phyloP scores from a whole-genome alignment of 768 basidiomycete genomes.

The Amanita polypyramis region DNA sequence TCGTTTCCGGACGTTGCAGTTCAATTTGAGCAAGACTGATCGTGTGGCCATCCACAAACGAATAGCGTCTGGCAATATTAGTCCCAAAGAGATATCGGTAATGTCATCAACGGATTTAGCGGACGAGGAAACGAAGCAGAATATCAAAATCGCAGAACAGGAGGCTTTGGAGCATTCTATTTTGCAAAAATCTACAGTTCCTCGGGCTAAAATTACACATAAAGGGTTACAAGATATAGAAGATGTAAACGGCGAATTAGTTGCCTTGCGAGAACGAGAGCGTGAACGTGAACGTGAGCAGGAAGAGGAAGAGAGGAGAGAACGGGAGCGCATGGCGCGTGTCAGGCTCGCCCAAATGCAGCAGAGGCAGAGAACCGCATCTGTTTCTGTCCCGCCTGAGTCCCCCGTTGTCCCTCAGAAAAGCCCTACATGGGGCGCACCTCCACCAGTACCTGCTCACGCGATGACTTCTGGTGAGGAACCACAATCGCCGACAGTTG shows the following conservation, averaged over 20 bases:
- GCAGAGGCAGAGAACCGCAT: conserved; percentile 36
- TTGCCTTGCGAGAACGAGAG: conserved; percentile 38
- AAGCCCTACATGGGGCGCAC: conserved; percentile 49
- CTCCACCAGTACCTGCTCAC: conserved; percentile 45
- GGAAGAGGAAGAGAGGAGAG: conserved; percentile 61
- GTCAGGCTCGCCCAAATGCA: conserved; percentile 35
- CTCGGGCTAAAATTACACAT: conserved; percentile 79
- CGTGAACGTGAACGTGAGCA: conserved; percentile 49
- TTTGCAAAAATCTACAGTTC: conserved; percentile 55
- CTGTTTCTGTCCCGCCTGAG: conserved; percentile 64
- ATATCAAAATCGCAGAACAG: conserved; percentile 73
- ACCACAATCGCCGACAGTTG: not conserved
- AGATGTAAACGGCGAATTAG: conserved; percentile 44
- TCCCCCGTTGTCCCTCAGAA: conserved; percentile 44
- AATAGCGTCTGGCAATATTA: conserved; percentile 57
- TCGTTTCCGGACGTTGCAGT: conserved; percentile 83
- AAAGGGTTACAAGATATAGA: conserved; percentile 91
- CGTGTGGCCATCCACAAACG: conserved; percentile 71
- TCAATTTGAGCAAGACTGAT: conserved; percentile 79
- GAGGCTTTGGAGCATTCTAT: conserved; percentile 83
- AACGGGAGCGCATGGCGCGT: conserved; percentile 59
- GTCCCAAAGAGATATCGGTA: conserved; percentile 62
- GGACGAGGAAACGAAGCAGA: conserved; percentile 75
- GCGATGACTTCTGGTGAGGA: conserved; percentile 18
- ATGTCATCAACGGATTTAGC: conserved; percentile 89